Base-by-base conservation (phyloP, 2,329 filamentous ascomycete genomes). In the Truncatella angustata region DNA sequence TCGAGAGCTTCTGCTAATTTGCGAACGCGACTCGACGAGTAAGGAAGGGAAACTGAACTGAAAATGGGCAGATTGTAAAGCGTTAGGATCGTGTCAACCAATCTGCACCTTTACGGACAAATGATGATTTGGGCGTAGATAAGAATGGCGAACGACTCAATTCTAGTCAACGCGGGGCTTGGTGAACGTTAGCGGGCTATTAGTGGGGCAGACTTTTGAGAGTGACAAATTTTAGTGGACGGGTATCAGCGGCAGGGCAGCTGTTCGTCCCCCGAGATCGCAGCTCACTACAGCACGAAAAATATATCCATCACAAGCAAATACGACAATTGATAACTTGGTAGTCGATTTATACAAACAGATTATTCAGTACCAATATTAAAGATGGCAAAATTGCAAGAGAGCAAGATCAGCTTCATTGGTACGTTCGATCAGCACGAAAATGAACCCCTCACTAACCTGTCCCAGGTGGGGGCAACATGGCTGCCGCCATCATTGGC, bases 401-500 rank as follows among this genome's bases (percentile, higher is more conserved):
- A 61, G 40, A 63, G 62, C 56, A 65, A 62, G 52, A 46, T 66
- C 20, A 58, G 61, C 54, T 66, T 66, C 55, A 63, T 66, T 34
- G 63, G 62, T 46, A 10, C 20, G 50, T 52, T 26, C 21, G 6
- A 30, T 34, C 16, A 10, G 3, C 39, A 44, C 21, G 40, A 23
- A 26, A 11, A 10, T 14, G 4, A 24, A 7, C 40, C 24, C 9
- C 16, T 35, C 28, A 26, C 1, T 9, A 24, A 72, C n/a, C 16
- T 10, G 11, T n/a, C 55, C 65, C 72, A 44, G 73, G 73, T 53
- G 76, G 76, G 55, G 76, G 76, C 59, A 79, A 79, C 67, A 79
- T 79, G 76, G 76, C 73, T 53, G 70, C 69, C 50, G 76, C 76
- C 69, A 79, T 79, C 58, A 78, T 79, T 56, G 71, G 73, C 18